phyloP scores from a whole-genome alignment of 2,329 filamentous ascomycete genomes.

The Colletotrichum sidae region DNA sequence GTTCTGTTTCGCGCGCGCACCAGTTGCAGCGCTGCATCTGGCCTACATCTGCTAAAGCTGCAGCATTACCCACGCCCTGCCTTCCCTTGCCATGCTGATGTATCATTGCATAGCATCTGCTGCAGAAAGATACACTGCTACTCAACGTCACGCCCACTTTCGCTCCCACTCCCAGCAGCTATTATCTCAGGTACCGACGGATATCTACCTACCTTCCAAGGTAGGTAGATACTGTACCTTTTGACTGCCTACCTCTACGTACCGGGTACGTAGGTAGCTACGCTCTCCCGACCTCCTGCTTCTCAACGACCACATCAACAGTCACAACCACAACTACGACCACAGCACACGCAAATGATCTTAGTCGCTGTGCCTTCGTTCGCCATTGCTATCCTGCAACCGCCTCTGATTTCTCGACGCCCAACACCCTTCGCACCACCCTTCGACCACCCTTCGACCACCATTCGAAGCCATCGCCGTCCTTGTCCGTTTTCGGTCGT shows the following conservation, averaged over 20 bases:
- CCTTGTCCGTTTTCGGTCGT: slow-evolving; percentile 18
- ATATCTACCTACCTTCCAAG: too few species aligned
- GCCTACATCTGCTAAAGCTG: slow-evolving; percentile 10
- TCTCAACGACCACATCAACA: background rate
- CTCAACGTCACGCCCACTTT: slow-evolving; percentile 36
- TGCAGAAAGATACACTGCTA: too few species aligned
- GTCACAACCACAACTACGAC: background rate
- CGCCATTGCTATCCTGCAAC: slow-evolving; percentile 7
- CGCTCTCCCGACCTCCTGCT: slow-evolving; percentile 2
- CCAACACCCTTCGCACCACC: background rate
- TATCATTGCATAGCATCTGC: background rate
- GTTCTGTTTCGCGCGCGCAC: slow-evolving; percentile 49
- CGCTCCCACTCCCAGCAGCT: background rate
- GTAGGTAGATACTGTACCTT: too few species aligned
- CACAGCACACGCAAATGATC: slow-evolving; percentile 11
- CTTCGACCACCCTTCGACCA: slow-evolving; percentile 4
- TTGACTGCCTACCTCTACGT: too few species aligned
- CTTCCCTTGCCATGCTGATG: background rate
- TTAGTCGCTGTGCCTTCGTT: slow-evolving; percentile 6
- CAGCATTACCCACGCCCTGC: slow-evolving; percentile 4
- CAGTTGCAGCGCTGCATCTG: slow-evolving; percentile 30
- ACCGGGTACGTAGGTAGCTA: too few species aligned
- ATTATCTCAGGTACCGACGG: too few species aligned
- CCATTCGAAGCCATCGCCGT: slow-evolving; percentile 20
- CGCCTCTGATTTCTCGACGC: background rate